phyloP scores from a whole-genome alignment of 306 rosid species.

The Quillaja saponaria region DNA sequence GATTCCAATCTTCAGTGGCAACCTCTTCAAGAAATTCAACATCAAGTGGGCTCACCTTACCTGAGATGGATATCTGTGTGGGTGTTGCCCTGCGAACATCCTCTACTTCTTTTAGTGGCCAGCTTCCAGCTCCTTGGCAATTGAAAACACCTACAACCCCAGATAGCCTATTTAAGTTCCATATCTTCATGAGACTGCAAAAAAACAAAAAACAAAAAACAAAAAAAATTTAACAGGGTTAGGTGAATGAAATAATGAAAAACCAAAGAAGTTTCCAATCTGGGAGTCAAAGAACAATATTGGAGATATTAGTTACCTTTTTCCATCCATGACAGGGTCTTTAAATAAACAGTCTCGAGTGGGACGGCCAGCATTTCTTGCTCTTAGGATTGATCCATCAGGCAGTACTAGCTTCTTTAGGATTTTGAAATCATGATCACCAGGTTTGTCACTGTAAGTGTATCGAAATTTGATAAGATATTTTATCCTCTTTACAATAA shows the following conservation, averaged over 20 bases:
- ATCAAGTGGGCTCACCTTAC: constrained; percentile 51
- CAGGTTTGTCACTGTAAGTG: constrained; percentile 64
- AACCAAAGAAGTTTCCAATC: background rate
- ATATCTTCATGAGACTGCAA: constrained; percentile 63
- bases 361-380: constrained; percentile 66
- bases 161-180: constrained; percentile 64
- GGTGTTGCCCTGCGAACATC: constrained; percentile 13
- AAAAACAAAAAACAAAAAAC: no score
- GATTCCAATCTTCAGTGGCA: constrained; percentile 69
- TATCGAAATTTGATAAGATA: constrained; percentile 10
- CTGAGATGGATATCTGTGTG: constrained; percentile 30
- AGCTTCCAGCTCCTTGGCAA: constrained; percentile 75
- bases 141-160: constrained; percentile 67
- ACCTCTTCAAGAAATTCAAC: constrained; percentile 63
- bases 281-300: background rate
- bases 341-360: constrained; percentile 69
- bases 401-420: constrained; percentile 62
- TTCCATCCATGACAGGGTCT: constrained; percentile 64
- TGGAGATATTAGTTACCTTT: constrained; percentile 43
- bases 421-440: constrained; percentile 64
- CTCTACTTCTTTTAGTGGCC: constrained; percentile 55
- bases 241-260: constrained; percentile 12
- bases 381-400: constrained; percentile 70
- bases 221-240: background rate
- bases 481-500: background rate